Base-by-base conservation (phyloP, 2,329 filamentous ascomycete species). In the Drechslerella coelobrocha region DNA sequence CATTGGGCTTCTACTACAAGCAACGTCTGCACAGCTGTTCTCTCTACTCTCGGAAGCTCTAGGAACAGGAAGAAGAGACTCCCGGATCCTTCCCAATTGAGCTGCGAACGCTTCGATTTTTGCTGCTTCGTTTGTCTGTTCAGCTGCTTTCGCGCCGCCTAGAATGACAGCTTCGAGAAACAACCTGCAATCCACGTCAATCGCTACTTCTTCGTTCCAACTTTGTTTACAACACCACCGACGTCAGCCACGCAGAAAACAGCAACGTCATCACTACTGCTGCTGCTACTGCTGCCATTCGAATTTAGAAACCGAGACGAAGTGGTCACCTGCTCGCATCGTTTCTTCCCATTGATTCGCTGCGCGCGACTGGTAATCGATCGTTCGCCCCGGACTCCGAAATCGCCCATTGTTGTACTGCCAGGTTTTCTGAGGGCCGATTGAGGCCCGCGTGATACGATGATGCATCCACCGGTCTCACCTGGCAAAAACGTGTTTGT, bases 151-250 rank as follows among this genome's bases (percentile, higher is more conserved):
- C 61, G 61, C 59, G 60, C 61, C 31, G 27, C 54, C 50, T 71
- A 61, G 66, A 63, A 56, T 57, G 63, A 69, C 66, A 63, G 66
- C 59, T 63, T 63, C 51, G 53, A 60, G 47, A 71, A 43, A 55
- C 57, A 27, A 60, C 52, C 66, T 71, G 66, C 66, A 71, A 63
- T 71, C 66, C 66, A 71, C 66, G 66, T 71, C 66, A 71, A 71
- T 71, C 59, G 59, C 59, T 71, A 53, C 53, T 41, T 59, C 53
- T 62, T 63, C 54, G 48, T 31, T 55, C 31, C 53, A 63, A 54
- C 47, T 63, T 54, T 56, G 51, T 54, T 34, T 29, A 43, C 45
- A 31, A n/a, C n/a, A 59, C 24, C 52, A 53, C 34, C 31, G 27
- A 21, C 6, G 52, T 31, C 52, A 57, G 56, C 34, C 52, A 69